Evolutionary conservation across 176 grass and related monocot genomes (phyloP).

Genomic region (Avena insularis): DNA sequence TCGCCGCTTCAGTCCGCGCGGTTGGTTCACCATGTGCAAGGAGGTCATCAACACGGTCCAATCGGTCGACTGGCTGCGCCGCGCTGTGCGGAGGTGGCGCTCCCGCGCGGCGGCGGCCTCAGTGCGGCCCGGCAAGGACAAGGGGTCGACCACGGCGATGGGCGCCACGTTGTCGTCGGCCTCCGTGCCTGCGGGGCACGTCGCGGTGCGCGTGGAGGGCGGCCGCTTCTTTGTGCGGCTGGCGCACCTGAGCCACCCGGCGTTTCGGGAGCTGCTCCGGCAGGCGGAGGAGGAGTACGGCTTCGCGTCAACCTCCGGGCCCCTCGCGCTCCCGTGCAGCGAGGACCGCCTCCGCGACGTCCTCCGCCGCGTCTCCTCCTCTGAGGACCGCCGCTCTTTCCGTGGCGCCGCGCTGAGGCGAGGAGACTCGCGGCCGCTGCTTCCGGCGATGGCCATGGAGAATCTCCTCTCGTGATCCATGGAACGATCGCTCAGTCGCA

Average conservation of each 20-base stretch:
- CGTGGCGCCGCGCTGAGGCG: not conserved
- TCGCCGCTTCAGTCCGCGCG: not conserved
- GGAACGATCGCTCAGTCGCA: not conserved
- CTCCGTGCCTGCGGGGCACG: constrained; percentile 49
- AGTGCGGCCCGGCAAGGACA: not conserved
- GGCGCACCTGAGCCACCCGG: constrained; percentile 41
- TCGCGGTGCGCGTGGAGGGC: constrained; percentile 42
- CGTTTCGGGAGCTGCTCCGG: constrained; percentile 45
- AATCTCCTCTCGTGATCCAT: not conserved
- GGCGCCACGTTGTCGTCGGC: no score
- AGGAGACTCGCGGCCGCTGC: not conserved
- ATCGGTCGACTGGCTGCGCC: constrained; percentile 41
- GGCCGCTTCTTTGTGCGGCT: not conserved
- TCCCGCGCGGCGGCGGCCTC: not conserved
- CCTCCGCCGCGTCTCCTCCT: constrained; percentile 39
- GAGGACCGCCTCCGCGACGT: constrained; percentile 47
- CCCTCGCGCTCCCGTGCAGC: constrained; percentile 54
- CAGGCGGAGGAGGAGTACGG: constrained; percentile 60
- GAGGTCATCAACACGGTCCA: constrained; percentile 36
- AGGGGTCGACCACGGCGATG: not conserved
- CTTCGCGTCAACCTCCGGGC: constrained; percentile 1
- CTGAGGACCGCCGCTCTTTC: not conserved
- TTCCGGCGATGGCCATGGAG: not conserved
- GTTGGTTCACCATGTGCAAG: constrained; percentile 40
- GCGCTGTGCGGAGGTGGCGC: constrained; percentile 40